A percentile compares a stretch with the other conserved stretches of the same genome.
Conservation (phyloP, 148 eudicot genomes). For the Cornus kousa region DNA sequence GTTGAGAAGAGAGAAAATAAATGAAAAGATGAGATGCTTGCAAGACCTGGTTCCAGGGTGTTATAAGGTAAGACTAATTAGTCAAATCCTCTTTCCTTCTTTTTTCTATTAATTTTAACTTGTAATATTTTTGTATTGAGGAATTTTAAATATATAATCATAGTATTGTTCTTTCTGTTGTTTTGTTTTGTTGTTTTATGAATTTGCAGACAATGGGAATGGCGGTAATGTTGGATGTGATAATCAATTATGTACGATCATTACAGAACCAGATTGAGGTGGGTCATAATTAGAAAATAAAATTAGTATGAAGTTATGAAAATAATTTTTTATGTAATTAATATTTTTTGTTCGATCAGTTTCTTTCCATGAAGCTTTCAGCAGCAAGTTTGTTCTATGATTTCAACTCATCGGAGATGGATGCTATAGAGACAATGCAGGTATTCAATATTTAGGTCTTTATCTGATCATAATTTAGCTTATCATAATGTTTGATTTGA, state of each 20-base stretch:
- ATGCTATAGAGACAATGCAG: conserved; percentile 57
- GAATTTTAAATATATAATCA: neutral
- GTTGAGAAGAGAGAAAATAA: conserved; percentile 76
- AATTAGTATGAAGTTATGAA: neutral
- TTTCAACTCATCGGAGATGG: conserved; percentile 82
- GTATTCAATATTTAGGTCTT: conserved; percentile 18
- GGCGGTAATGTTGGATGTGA: conserved; percentile 92
- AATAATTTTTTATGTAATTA: neutral
- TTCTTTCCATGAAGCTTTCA: conserved; percentile 89
- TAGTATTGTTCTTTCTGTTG: neutral
- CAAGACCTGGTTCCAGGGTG: conserved; percentile 89
- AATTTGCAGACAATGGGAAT: conserved; percentile 79
- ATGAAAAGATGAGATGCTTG: conserved; percentile 66
- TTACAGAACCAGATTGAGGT: conserved; percentile 92
- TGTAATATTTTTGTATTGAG: neutral
- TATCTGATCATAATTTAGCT: too few species aligned
- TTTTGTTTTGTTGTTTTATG: neutral
- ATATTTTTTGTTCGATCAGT: conserved; percentile 29
- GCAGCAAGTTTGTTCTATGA: conserved; percentile 87
- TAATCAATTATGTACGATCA: conserved; percentile 68
- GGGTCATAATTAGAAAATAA: neutral
- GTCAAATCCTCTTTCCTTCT: neutral
- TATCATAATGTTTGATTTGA: neutral
- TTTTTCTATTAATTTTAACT: neutral
- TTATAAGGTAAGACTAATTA: conserved; percentile 51